These are phyloP conservation scores for Geotrichum bryndzae DNA, from an alignment of 1,139 yeast genomes.

Conservation along the genomic window DNA sequence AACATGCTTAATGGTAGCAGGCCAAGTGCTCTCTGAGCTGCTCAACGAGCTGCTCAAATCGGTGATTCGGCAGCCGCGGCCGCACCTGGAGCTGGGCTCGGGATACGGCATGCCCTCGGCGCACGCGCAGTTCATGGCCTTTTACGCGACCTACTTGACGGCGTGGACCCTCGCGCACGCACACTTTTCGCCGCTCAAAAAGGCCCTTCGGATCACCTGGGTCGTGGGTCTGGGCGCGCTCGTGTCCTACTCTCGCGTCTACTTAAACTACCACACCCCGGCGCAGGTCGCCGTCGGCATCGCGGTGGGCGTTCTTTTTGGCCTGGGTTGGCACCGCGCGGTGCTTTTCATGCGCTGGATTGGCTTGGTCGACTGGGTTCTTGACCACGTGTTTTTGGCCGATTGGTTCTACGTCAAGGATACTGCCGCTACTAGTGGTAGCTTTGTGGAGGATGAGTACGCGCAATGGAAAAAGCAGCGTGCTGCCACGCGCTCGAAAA, in stretches of 20 bases:
- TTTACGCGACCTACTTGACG: slow-evolving; percentile 59
- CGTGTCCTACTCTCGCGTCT: slow-evolving; percentile 72
- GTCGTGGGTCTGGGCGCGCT: slow-evolving; percentile 35
- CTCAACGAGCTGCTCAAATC: slow-evolving; percentile 64
- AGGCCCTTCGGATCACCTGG: slow-evolving; percentile 26
- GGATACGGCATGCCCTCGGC: slow-evolving; percentile 97
- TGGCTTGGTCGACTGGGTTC: slow-evolving; percentile 35
- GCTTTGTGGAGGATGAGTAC: slow-evolving; percentile 33
- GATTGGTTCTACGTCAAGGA: slow-evolving; percentile 35
- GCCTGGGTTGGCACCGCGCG: slow-evolving; percentile 51
- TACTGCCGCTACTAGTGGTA: slow-evolving; percentile 32
- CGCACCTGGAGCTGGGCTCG: slow-evolving; percentile 43
- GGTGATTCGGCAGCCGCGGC: slow-evolving; percentile 66
- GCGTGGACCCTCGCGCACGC: slow-evolving; percentile 43
- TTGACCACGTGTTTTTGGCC: slow-evolving; percentile 33
- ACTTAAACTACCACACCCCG: slow-evolving; percentile 67
- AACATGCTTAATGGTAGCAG: slow-evolving; percentile 75
- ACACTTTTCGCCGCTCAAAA: slow-evolving; percentile 31
- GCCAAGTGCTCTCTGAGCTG: slow-evolving; percentile 76
- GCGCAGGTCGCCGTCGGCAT: slow-evolving; percentile 73
- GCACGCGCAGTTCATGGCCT: slow-evolving; percentile 94
- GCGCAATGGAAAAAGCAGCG: slow-evolving; percentile 25
- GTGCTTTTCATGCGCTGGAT: slow-evolving; percentile 40
- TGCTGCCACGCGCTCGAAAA: background rate
- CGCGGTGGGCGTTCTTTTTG: slow-evolving; percentile 54